These are phyloP conservation scores for Sarocladium kiliense DNA, from an alignment of 2,329 filamentous ascomycete genomes.

Conservation along the genomic window DNA sequence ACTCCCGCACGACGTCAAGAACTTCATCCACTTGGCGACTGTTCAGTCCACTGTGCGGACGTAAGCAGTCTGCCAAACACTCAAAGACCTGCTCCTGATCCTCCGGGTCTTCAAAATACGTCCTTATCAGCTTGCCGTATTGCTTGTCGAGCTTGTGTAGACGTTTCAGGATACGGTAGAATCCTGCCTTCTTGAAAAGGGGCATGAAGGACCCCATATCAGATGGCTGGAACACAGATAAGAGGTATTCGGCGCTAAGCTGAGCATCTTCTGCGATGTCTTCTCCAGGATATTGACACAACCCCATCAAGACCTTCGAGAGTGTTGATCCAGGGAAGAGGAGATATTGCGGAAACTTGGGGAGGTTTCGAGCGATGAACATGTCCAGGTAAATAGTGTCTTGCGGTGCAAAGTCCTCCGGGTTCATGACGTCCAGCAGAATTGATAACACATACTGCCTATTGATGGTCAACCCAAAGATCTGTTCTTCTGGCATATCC, in stretches of 20 bases:
- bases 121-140: constrained; percentile 70
- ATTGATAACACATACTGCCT: constrained; percentile 92
- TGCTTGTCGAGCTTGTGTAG: constrained; percentile 77
- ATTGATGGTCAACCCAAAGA: constrained; percentile 69
- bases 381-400: constrained; percentile 96
- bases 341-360: constrained; percentile 95
- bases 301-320: constrained; percentile 70
- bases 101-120: constrained; percentile 80
- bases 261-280: constrained; percentile 90
- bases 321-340: constrained; percentile 83
- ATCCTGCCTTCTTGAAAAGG: constrained; percentile 71
- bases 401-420: constrained; percentile 65
- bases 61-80: constrained; percentile 71
- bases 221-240: constrained; percentile 89
- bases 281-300: constrained; percentile 77
- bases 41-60: constrained; percentile 55
- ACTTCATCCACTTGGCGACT: constrained; percentile 71
- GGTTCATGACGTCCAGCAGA: constrained; percentile 82
- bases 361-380: constrained; percentile 93
- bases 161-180: constrained; percentile 87
- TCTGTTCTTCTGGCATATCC: constrained; percentile 58
- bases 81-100: constrained; percentile 72
- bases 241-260: constrained; percentile 90
- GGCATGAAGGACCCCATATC: constrained; percentile 73
- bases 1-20: constrained; percentile 57